Evolutionary conservation across 495 filamentous ascomycete genomes (phyloP), one percentile per base, ranked within the genome.

Genomic region (Lophiotrema nucula): DNA sequence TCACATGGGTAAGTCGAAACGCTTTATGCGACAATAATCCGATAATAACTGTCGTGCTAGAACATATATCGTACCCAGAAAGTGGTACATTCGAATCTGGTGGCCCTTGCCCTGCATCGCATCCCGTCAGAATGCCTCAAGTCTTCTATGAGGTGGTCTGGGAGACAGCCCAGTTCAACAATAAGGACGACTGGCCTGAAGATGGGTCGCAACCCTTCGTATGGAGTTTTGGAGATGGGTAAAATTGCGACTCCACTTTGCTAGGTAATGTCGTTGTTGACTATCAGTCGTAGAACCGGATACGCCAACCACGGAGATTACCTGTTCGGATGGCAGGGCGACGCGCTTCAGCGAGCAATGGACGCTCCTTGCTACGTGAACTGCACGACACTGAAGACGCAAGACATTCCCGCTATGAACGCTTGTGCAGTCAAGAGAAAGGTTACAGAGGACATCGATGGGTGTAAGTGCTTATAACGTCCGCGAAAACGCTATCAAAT

Each of bases 1-100:
- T 65, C 80, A 82, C 66, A 76, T 74, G 51, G 62, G 66, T 53
- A n/a, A n/a, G n/a, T n/a, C n/a, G n/a, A n/a, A n/a, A n/a, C n/a
- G n/a, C n/a, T n/a, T n/a, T n/a, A n/a, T n/a, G n/a, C n/a, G n/a
- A n/a, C n/a, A n/a, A n/a, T n/a, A n/a, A n/a, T n/a, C n/a, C n/a
- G n/a, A n/a, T n/a, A n/a, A n/a, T n/a, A n/a, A n/a, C n/a, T n/a
- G n/a, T n/a, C n/a, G n/a, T n/a, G n/a, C n/a, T n/a, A n/a, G n/a
- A n/a, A n/a, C 80, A 83, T 50, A 63, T 73, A 2, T 28, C 52
- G 4, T 56, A 57, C 23, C 51, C 58, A 16, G 18, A 18, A 4
- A 44, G n/a, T 27, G 53, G 59, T 10, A 56, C 51, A 21, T 62
- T 62, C 23, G 59, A 56, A 26, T 25, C 2, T 16, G 35, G 35